These are phyloP conservation scores for Bipolaris victoriae DNA, from an alignment of 2,329 filamentous ascomycete species.

Conservation along the genomic window DNA sequence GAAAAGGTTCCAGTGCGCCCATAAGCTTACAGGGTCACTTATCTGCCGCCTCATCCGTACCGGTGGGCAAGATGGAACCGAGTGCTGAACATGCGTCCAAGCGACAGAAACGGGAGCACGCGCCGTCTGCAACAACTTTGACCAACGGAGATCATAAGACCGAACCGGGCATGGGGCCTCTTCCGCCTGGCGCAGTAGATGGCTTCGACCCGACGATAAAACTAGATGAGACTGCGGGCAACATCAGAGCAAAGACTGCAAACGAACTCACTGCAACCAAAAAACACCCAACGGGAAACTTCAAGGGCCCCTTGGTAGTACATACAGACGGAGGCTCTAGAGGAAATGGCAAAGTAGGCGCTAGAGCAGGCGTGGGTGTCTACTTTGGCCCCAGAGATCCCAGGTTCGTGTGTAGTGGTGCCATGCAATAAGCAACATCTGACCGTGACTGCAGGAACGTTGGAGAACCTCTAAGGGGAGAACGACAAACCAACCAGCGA, in stretches of 20 bases:
- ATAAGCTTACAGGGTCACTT: slow-evolving; percentile 38
- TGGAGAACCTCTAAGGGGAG: slow-evolving; percentile 75
- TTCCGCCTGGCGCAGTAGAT: slow-evolving; percentile 63
- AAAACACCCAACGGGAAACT: slow-evolving; percentile 50
- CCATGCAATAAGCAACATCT: background rate
- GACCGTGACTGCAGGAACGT: slow-evolving; percentile 62
- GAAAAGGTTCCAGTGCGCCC: slow-evolving; percentile 36
- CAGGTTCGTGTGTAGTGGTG: slow-evolving; percentile 51
- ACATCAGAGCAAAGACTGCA: slow-evolving; percentile 62
- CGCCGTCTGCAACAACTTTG: slow-evolving; percentile 17
- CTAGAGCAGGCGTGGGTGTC: slow-evolving; percentile 67
- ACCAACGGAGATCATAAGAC: slow-evolving; percentile 24
- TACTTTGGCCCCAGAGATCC: slow-evolving; percentile 67
- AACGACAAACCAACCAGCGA: slow-evolving; percentile 88
- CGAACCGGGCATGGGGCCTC: slow-evolving; percentile 61
- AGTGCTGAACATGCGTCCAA: slow-evolving; percentile 36
- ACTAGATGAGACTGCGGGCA: slow-evolving; percentile 60
- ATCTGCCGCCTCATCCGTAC: slow-evolving; percentile 33
- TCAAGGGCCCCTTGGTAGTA: slow-evolving; percentile 61
- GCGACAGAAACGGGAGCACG: slow-evolving; percentile 47
- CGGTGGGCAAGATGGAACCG: slow-evolving; percentile 21
- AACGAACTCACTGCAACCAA: slow-evolving; percentile 57
- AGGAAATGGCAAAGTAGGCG: slow-evolving; percentile 62
- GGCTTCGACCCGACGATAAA: slow-evolving; percentile 66
- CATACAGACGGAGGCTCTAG: slow-evolving; percentile 69